Evolutionary conservation across 1,284 basidiomycete species (phyloP), one percentile per base, ranked within the genome.

Genomic region (Leccinum griseonigrum): DNA sequence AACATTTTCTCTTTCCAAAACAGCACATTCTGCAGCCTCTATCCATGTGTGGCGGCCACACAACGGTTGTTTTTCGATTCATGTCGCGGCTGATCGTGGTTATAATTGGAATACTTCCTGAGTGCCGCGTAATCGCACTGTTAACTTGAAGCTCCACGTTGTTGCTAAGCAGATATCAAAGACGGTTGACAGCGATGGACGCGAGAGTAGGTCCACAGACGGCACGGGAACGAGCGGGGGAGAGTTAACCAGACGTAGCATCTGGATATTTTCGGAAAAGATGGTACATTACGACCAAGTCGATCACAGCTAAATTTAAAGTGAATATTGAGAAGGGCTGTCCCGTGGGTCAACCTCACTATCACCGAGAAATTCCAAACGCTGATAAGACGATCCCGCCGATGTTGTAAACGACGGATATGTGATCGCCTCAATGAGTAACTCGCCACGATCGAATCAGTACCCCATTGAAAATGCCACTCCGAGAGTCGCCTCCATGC

Each of bases 341-440:
- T 54, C n/a, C 11, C 50, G 8, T 31, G 55, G 11, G 26, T 51
- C 8, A 54, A 58, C 34, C 85, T 75, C 68, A 92, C 91, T 90
- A 72, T 94, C 92, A 43, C 93, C 93, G 1, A 95, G 80, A 69
- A 92, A 94, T 67, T 95, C 93, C 10, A 94, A 78, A 10, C 93
- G 82, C 65, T 95, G 89, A 72, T 95, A 95, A 1, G 90, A 91
- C 7, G 83, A 77, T 9, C 80, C 82, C 4, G 82, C 81, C 1
- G 77, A 78, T 28, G 77, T 69, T 13, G 78, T 78, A 69, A 90
- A 91, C 0, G 91, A 92, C 0, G 92, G 88, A 70, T 95, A 93
- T 0, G 90, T 92, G 34, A 93, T 75, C 5, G 92, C 92, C 74
- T 94, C 90, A 7, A 87, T 69, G 16, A 95, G 75, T 10, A 94